Base-by-base conservation (phyloP, 2,329 filamentous ascomycete genomes). In the Hirsutella minnesotensis region DNA sequence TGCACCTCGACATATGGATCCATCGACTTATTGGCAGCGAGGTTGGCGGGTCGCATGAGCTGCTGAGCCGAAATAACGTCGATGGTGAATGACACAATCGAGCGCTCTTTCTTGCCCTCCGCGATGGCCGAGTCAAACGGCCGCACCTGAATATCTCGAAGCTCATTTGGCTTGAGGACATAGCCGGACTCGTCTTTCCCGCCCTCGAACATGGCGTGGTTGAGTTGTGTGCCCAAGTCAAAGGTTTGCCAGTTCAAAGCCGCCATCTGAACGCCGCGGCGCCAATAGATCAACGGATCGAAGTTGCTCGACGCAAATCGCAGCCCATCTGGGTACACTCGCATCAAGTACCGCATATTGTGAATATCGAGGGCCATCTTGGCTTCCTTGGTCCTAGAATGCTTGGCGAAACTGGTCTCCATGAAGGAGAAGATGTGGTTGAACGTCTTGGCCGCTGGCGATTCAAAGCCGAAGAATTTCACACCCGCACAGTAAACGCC, bases 191-290 rank as follows among this genome's bases (percentile, higher is more conserved):
- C 78, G 63, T 95, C 92, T 12, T 76, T 81, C 36, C 87, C 86
- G 45, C 86, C 86, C 38, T 88, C 84, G 58, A 95, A 98, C 92
- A 98, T 96, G 56, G 92, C 92, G 52, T 92, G 85, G 59, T 96
- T 96, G 61, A 96, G 75, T 58, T 96, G 90, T 77, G 95, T 92
- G 38, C 89, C 87, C 16, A 94, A 73, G 57, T 96, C 92, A 56
- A 94, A 95, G 0, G 89, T 96, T 64, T 98, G 92, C 90, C 92
- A 96, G 64, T 98, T 98, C 48, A 96, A 72, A 0, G 92, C 92
- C 13, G 85, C 88, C 90, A 98, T 96, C 64, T 98, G 92, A 16
- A 95, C 92, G 27, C 92, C 92, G 36, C 87, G 81, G 41, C 90
- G 81, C 92, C 92, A 98, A 59, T 92, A 94, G 48, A 83, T 81